These are phyloP conservation scores for Vachellia pachyceras DNA, from an alignment of 306 rosid species.

Conservation along the genomic window DNA sequence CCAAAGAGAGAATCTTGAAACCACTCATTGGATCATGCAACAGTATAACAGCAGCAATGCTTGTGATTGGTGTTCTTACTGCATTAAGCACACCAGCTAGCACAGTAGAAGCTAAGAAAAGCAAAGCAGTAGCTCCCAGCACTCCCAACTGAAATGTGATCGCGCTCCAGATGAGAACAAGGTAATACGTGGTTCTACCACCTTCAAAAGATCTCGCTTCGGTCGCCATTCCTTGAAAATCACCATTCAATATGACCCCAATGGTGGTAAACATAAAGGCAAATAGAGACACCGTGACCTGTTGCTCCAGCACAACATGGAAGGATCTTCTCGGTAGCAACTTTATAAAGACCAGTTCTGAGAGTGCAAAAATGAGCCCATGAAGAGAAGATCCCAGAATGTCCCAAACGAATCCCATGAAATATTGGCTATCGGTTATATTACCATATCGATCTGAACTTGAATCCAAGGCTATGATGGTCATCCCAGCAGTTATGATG, in stretches of 20 bases:
- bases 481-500: conserved; percentile 73
- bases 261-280: conserved; percentile 77
- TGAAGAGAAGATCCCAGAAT: conserved; percentile 91
- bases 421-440: conserved; percentile 61
- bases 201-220: conserved; percentile 73
- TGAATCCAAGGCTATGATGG: conserved; percentile 87
- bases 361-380: conserved; percentile 90
- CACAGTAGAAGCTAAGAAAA: conserved; percentile 86
- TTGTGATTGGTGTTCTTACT: conserved; percentile 81
- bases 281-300: conserved; percentile 77
- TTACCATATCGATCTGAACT: conserved; percentile 70
- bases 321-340: conserved; percentile 73
- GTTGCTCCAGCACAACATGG: conserved; percentile 92
- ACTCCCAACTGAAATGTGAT: conserved; percentile 87
- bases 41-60: conserved; percentile 87
- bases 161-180: conserved; percentile 75
- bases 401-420: conserved; percentile 84
- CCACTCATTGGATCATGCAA: conserved; percentile 85
- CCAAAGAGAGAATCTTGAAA: conserved; percentile 62
- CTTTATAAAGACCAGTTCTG: conserved; percentile 78
- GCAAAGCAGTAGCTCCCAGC: conserved; percentile 75
- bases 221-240: conserved; percentile 63
- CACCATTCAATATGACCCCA: conserved; percentile 62
- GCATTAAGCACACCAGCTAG: conserved; percentile 96
- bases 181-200: conserved; percentile 65